A percentile compares a stretch with the other conserved stretches of the same genome.
These are phyloP conservation scores for Vitis hybrid DNA, from an alignment of 177 flowering plant species.

Conservation along the genomic window DNA sequence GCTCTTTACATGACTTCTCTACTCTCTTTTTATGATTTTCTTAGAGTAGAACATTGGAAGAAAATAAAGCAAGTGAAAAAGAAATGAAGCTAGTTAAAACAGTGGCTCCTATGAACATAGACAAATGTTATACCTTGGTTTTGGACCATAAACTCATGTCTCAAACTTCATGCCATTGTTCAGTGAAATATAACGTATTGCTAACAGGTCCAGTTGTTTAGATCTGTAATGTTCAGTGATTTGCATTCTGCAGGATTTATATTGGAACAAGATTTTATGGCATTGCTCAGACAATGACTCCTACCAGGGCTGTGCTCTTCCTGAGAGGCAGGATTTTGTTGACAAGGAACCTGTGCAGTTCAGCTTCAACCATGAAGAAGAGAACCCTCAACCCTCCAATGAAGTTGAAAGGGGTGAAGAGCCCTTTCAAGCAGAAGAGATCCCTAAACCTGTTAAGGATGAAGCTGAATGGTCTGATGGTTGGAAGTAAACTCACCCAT, in stretches of 20 bases:
- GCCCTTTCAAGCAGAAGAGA: slow-evolving; percentile 13
- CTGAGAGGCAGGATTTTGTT: slow-evolving; percentile 37
- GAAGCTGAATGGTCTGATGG: slow-evolving; percentile 67
- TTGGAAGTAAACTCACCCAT: slow-evolving; percentile 28
- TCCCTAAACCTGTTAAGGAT: slow-evolving; percentile 38
- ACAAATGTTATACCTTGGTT: too few species aligned
- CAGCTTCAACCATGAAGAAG: slow-evolving; percentile 12
- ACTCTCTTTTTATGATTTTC: too few species aligned
- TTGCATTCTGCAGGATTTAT: slow-evolving; percentile 51
- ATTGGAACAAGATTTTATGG: slow-evolving; percentile 73
- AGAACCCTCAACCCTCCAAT: slow-evolving; percentile 6
- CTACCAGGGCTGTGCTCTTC: slow-evolving; percentile 74
- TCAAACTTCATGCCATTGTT: too few species aligned
- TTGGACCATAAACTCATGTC: too few species aligned
- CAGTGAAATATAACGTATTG: too few species aligned
- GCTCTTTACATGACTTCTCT: too few species aligned
- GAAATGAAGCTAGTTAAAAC: too few species aligned
- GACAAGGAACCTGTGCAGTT: slow-evolving; percentile 14
- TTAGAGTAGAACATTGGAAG: too few species aligned
- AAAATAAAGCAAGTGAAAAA: too few species aligned
- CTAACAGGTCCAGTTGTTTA: too few species aligned
- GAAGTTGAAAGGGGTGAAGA: slow-evolving; percentile 16
- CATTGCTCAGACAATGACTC: slow-evolving; percentile 63
- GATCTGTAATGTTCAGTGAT: not conserved
- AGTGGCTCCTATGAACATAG: too few species aligned